Conservation (phyloP, 768 basidiomycete species). For the Amanita pseudoporphyria region DNA sequence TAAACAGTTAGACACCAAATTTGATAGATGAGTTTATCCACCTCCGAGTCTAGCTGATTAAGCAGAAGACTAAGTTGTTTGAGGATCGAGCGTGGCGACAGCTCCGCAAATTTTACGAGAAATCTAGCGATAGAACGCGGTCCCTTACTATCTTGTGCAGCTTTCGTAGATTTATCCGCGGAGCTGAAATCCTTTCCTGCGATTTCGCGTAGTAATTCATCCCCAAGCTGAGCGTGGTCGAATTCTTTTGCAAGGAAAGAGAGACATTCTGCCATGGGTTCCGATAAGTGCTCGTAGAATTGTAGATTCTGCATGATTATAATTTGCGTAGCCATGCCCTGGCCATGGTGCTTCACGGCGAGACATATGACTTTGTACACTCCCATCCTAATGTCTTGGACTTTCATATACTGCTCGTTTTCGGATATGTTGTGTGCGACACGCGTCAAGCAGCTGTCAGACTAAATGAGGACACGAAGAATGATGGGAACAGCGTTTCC, state of each 20-base stretch:
- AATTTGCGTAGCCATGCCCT: slow-evolving; percentile 77
- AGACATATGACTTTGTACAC: slow-evolving; percentile 85
- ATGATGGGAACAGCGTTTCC: neutral
- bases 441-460: slow-evolving; percentile 68
- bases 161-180: neutral
- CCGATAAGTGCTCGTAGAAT: slow-evolving; percentile 90
- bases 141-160: slow-evolving; percentile 74
- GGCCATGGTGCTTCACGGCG: slow-evolving; percentile 86
- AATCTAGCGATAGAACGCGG: slow-evolving; percentile 82
- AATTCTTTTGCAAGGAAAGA: slow-evolving; percentile 73
- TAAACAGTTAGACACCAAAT: neutral
- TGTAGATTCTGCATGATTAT: slow-evolving; percentile 87
- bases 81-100: slow-evolving; percentile 68
- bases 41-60: slow-evolving; percentile 88
- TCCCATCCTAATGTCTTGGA: slow-evolving; percentile 53
- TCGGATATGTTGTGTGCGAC: slow-evolving; percentile 85
- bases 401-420: slow-evolving; percentile 84
- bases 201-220: slow-evolving; percentile 87
- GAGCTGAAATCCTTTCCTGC: slow-evolving; percentile 60
- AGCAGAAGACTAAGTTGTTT: slow-evolving; percentile 86
- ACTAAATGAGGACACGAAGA: neutral
- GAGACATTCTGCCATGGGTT: slow-evolving; percentile 89
- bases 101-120: slow-evolving; percentile 70
- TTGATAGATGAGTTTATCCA: slow-evolving; percentile 19
- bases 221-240: slow-evolving; percentile 81